Conservation (phyloP, 129 eudicot genomes). For the Sambucus nigra region DNA sequence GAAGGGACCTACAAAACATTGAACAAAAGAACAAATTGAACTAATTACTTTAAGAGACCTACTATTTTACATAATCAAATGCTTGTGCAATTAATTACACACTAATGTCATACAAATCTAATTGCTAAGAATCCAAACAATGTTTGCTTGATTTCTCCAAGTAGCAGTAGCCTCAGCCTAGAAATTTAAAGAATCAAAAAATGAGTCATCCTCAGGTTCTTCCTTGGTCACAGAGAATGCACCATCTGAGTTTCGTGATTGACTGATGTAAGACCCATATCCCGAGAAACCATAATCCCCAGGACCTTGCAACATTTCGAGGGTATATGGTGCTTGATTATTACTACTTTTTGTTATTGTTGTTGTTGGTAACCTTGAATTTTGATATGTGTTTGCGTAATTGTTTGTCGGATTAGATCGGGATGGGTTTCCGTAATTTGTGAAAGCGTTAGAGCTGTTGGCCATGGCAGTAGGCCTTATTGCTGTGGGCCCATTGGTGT, state of each 20-base stretch:
- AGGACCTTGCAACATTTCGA: slow-evolving; percentile 53
- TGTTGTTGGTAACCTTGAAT: slow-evolving; percentile 23
- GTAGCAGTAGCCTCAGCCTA: too few relatives aligned
- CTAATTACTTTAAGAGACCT: slow-evolving; percentile 13
- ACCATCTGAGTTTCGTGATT: slow-evolving; percentile 23
- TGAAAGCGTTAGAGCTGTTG: slow-evolving; percentile 15
- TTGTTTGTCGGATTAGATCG: too few relatives aligned
- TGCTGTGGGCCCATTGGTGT: slow-evolving; percentile 34
- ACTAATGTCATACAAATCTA: background rate
- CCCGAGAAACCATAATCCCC: slow-evolving; percentile 34
- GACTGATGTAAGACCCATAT: slow-evolving; percentile 25
- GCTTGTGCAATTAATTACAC: background rate
- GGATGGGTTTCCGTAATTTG: slow-evolving; percentile 24
- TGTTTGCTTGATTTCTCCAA: too few relatives aligned
- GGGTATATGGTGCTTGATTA: slow-evolving; percentile 58
- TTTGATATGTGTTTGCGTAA: too few relatives aligned
- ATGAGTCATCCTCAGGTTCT: slow-evolving; percentile 72
- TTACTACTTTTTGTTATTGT: too few relatives aligned
- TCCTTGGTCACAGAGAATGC: slow-evolving; percentile 39
- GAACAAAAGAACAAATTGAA: too few relatives aligned
- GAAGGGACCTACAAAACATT: slow-evolving; percentile 4
- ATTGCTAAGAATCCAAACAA: too few relatives aligned
- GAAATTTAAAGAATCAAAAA: slow-evolving; percentile 48
- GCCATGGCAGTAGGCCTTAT: slow-evolving; percentile 46
- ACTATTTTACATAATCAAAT: slow-evolving; percentile 7